phyloP scores from a whole-genome alignment of 1,139 yeast genomes.

The Protomyces macrosporus region DNA sequence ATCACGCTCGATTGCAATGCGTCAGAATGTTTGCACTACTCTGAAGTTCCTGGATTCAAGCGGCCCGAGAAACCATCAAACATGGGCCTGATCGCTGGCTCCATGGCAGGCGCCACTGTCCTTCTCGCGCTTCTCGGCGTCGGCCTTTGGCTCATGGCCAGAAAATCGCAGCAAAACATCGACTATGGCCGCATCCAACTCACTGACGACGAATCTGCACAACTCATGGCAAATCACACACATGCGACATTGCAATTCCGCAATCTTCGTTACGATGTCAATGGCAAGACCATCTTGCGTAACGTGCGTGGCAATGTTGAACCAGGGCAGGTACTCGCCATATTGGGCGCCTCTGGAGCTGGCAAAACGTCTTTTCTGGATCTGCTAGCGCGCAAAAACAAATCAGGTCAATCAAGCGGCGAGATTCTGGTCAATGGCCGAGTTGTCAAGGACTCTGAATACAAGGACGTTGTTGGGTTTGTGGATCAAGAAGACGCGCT shows the following conservation, averaged over 20 bases:
- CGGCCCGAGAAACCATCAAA: slow-evolving; percentile 55
- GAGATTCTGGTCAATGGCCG: slow-evolving; percentile 68
- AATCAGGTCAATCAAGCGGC: slow-evolving; percentile 66
- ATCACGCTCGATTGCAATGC: slow-evolving; percentile 74
- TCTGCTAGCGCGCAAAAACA: slow-evolving; percentile 80
- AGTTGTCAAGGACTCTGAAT: slow-evolving; percentile 40
- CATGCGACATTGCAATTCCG: slow-evolving; percentile 76
- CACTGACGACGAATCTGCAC: slow-evolving; percentile 40
- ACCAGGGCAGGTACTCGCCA: slow-evolving; percentile 87
- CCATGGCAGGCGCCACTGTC: slow-evolving; percentile 48
- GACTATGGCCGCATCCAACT: slow-evolving; percentile 37
- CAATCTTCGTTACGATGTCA: slow-evolving; percentile 58
- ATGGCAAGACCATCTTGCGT: slow-evolving; percentile 52
- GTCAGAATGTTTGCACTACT: slow-evolving; percentile 86
- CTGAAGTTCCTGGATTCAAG: slow-evolving; percentile 86
- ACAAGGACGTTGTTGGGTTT: slow-evolving; percentile 73
- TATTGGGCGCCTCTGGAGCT: slow-evolving; percentile 98
- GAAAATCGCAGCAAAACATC: slow-evolving; percentile 35
- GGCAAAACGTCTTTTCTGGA: slow-evolving; percentile 92
- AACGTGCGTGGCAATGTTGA: slow-evolving; percentile 67
- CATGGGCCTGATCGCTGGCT: slow-evolving; percentile 48
- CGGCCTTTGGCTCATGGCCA: slow-evolving; percentile 41
- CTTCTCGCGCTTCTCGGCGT: slow-evolving; percentile 41
- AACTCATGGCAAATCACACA: slow-evolving; percentile 49
- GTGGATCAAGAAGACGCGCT: slow-evolving; percentile 96